Evolutionary conservation across 768 basidiomycete genomes (phyloP).

Genomic region (Serpula lacrymans): DNA sequence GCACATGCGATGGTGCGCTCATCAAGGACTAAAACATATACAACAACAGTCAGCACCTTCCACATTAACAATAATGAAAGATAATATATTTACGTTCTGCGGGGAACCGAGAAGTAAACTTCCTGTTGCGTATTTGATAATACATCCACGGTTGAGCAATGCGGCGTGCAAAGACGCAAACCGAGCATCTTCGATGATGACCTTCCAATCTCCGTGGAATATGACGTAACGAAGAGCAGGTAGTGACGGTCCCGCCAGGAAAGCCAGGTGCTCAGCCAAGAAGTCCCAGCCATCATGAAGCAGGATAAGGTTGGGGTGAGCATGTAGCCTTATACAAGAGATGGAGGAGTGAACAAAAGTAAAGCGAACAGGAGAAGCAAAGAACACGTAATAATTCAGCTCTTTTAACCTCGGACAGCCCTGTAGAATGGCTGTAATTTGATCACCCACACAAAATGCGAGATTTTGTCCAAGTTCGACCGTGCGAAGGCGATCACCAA

Average conservation of each 20-base stretch:
- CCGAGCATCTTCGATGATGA: slow-evolving; percentile 33
- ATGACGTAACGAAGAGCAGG: slow-evolving; percentile 43
- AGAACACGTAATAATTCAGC: slow-evolving; percentile 56
- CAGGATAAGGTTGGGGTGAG: slow-evolving; percentile 43
- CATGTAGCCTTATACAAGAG: slow-evolving; percentile 48
- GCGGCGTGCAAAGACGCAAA: slow-evolving; percentile 30
- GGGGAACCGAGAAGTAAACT: slow-evolving; percentile 5
- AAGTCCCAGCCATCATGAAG: slow-evolving; percentile 35
- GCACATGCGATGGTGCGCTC: too few species aligned
- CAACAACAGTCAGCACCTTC: too few species aligned
- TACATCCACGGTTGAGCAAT: slow-evolving; percentile 32
- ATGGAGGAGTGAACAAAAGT: slow-evolving; percentile 33
- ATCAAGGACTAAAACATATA: too few species aligned
- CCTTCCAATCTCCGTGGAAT: slow-evolving; percentile 54
- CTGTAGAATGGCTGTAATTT: slow-evolving; percentile 43
- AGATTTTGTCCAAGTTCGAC: slow-evolving; percentile 59
- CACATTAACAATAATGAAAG: too few species aligned
- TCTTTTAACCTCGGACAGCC: slow-evolving; percentile 44
- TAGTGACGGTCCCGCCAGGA: slow-evolving; percentile 38
- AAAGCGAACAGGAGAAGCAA: slow-evolving; percentile 34
- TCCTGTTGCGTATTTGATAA: slow-evolving; percentile 16
- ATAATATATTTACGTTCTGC: too few species aligned
- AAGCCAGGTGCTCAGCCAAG: slow-evolving; percentile 45
- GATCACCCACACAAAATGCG: slow-evolving; percentile 50
- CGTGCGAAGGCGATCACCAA: slow-evolving; percentile 47